These are phyloP conservation scores for Magnolia sinica DNA, from an alignment of 164 flowering plant genomes.

Conservation along the genomic window DNA sequence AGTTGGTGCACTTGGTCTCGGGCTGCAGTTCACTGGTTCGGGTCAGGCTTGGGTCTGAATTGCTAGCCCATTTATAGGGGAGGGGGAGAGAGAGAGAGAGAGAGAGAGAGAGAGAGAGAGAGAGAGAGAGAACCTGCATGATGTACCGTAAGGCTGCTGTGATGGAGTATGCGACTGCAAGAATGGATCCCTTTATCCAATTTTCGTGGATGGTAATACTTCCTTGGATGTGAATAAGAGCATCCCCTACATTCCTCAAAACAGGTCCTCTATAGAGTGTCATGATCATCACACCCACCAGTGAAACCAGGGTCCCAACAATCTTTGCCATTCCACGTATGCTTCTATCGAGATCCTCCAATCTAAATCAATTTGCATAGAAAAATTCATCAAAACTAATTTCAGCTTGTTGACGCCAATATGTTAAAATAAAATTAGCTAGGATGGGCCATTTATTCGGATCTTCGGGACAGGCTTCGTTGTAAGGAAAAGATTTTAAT, in stretches of 20 bases:
- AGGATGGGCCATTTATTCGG: too few species aligned
- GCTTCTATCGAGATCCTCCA: constrained; percentile 52
- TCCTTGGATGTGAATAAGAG: constrained; percentile 46
- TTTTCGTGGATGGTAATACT: constrained; percentile 37
- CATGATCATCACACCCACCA: constrained; percentile 75
- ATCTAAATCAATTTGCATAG: constrained; percentile 38
- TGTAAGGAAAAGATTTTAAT: too few species aligned
- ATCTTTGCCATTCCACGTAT: constrained; percentile 63
- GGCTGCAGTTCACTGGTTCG: too few species aligned
- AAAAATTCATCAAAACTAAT: too few species aligned
- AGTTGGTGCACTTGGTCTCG: too few species aligned
- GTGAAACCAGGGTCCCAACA: constrained; percentile 60
- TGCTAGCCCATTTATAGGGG: neutral
- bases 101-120: neutral
- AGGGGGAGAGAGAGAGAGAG: neutral
- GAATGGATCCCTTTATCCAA: constrained; percentile 81
- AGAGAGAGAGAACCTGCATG: constrained; percentile 56
- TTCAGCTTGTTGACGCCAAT: too few species aligned
- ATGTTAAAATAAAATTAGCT: too few species aligned
- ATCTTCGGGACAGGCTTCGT: too few species aligned
- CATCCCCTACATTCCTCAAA: constrained; percentile 35
- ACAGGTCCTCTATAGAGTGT: constrained; percentile 69
- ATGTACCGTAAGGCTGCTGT: constrained; percentile 71
- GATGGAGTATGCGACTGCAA: constrained; percentile 64
- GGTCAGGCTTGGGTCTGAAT: neutral